phyloP scores from a whole-genome alignment of 768 basidiomycete species.

The Termitomyces sp. region DNA sequence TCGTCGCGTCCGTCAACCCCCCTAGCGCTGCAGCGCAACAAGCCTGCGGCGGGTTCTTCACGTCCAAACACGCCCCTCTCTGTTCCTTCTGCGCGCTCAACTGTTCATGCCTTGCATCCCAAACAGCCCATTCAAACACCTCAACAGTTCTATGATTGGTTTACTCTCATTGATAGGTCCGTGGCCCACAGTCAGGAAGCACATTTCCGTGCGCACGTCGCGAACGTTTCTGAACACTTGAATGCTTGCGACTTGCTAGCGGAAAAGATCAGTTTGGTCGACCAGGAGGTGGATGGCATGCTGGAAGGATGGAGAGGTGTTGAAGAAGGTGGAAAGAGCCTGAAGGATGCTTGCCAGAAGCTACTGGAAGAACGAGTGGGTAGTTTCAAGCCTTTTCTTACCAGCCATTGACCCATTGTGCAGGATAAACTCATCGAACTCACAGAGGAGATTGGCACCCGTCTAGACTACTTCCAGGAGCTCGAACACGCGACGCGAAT shows the following conservation, averaged over 20 bases:
- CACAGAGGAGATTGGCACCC: conserved; percentile 75
- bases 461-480: conserved; percentile 92
- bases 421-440: conserved; percentile 75
- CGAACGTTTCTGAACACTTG: conserved; percentile 69
- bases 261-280: conserved; percentile 67
- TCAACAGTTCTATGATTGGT: conserved; percentile 98
- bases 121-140: conserved; percentile 79
- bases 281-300: conserved; percentile 74
- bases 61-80: conserved; percentile 38
- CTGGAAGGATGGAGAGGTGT: conserved; percentile 80
- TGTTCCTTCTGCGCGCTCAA: conserved; percentile 8
- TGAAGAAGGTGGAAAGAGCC: conserved; percentile 85
- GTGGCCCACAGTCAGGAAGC: conserved; percentile 93
- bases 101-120: conserved; percentile 59
- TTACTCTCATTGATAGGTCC: conserved; percentile 80
- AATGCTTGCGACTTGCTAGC: conserved; percentile 72
- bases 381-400: conserved; percentile 4
- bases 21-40: conserved; percentile 27
- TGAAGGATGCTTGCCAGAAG: conserved; percentile 89
- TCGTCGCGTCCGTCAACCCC: conserved; percentile 35
- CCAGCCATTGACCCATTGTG: background rate
- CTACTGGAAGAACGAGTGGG: conserved; percentile 85
- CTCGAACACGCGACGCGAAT: conserved; percentile 89
- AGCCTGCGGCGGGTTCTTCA: conserved; percentile 21
- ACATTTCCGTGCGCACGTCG: conserved; percentile 83